These are phyloP conservation scores for Phytophthora sp. DNA, from an alignment of 352 stramenopile genomes.

Conservation along the genomic window DNA sequence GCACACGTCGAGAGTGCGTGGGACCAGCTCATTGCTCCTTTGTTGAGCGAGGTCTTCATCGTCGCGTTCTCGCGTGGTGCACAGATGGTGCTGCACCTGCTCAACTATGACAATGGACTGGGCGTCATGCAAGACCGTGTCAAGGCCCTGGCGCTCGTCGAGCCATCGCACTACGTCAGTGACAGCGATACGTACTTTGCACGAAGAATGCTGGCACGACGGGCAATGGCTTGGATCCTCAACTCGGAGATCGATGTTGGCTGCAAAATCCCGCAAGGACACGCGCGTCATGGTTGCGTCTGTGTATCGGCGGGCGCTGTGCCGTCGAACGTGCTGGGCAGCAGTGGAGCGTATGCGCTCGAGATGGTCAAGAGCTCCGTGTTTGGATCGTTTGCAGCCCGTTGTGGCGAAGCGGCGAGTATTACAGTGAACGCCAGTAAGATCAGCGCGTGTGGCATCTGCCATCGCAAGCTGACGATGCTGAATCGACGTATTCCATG, in stretches of 20 bases:
- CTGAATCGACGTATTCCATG: constrained; percentile 82
- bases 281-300: constrained; percentile 76
- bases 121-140: constrained; percentile 84
- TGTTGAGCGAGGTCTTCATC: constrained; percentile 75
- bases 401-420: constrained; percentile 64
- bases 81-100: constrained; percentile 83
- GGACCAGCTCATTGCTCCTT: constrained; percentile 76
- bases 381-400: constrained; percentile 81
- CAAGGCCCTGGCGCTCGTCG: constrained; percentile 80
- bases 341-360: constrained; percentile 77
- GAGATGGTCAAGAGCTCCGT: constrained; percentile 88
- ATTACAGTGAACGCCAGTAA: constrained; percentile 81
- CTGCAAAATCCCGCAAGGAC: constrained; percentile 72
- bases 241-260: constrained; percentile 78
- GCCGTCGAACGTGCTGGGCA: constrained; percentile 67
- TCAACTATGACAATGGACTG: constrained; percentile 80
- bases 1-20: constrained; percentile 80
- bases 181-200: constrained; percentile 83
- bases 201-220: constrained; percentile 67
- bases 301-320: constrained; percentile 81
- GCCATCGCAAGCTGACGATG: constrained; percentile 81
- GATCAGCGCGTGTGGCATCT: constrained; percentile 79
- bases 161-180: constrained; percentile 81
- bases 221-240: constrained; percentile 77
- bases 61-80: constrained; percentile 77